These are phyloP conservation scores for Phialocephala subalpina DNA, from an alignment of 2,329 filamentous ascomycete species.

Conservation along the genomic window DNA sequence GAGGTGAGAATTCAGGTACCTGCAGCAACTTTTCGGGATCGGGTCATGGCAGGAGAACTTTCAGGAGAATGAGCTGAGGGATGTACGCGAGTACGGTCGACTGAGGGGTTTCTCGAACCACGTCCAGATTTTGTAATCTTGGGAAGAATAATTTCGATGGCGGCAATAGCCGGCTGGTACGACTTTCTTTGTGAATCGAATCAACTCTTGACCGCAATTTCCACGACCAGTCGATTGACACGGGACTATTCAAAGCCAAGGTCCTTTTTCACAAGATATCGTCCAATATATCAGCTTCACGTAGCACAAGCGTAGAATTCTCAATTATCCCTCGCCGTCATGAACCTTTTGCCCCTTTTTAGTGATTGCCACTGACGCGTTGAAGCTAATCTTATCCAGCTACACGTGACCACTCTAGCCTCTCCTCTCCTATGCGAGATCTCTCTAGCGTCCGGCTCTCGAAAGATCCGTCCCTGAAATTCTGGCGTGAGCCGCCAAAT, in stretches of 20 bases:
- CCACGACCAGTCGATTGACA: not conserved
- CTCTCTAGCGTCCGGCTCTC: conserved; percentile 15
- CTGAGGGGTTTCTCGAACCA: conserved; percentile 26
- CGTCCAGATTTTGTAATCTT: conserved; percentile 5
- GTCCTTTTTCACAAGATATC: not conserved
- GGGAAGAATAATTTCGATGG: conserved; percentile 21
- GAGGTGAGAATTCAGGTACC: conserved; percentile 6
- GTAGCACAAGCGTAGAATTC: not conserved
- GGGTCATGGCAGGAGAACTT: conserved; percentile 20
- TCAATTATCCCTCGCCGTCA: not conserved
- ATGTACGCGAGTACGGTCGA: conserved; percentile 14
- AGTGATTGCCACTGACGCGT: conserved; percentile 1
- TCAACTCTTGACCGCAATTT: not conserved
- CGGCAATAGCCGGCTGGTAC: conserved; percentile 26
- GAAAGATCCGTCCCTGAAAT: conserved; percentile 11
- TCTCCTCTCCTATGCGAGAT: not conserved
- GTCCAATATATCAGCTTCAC: not conserved
- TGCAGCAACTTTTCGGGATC: conserved; percentile 18
- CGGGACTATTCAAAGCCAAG: not conserved
- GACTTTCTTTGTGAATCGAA: conserved; percentile 13
- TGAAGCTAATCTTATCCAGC: no score
- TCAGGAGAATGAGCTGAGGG: conserved; percentile 26
- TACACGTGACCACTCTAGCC: not conserved
- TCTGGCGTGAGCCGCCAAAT: conserved; percentile 23
- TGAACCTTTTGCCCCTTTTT: not conserved